These are phyloP conservation scores for Chrysochromulina tobinii DNA, from an alignment of 78 protist species.

Conservation along the genomic window DNA sequence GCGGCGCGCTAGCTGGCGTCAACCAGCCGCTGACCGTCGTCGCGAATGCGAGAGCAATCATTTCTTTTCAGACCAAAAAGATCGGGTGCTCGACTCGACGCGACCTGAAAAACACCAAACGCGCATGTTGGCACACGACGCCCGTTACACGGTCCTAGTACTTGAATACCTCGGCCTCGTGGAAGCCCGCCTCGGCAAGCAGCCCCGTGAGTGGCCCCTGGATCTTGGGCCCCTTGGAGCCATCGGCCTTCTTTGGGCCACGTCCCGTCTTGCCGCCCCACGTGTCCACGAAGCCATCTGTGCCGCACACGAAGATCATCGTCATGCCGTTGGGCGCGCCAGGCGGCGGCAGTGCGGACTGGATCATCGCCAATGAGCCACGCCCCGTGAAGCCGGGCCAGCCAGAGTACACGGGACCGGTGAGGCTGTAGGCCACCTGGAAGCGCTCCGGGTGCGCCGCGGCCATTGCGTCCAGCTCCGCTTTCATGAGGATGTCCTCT, in stretches of 20 bases:
- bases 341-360: slow-evolving; percentile 23
- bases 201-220: slow-evolving; percentile 12
- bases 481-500: neutral
- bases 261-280: neutral
- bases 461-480: neutral
- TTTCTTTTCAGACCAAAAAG: too few species aligned
- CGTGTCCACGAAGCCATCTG: slow-evolving; percentile 21
- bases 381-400: neutral
- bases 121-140: too few species aligned
- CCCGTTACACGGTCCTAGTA: neutral
- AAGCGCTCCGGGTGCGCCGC: slow-evolving; percentile 5
- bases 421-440: slow-evolving; percentile 10
- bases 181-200: neutral
- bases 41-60: too few species aligned
- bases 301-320: slow-evolving; percentile 33
- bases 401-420: neutral
- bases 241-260: neutral
- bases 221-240: neutral
- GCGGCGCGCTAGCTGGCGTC: too few species aligned
- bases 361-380: neutral
- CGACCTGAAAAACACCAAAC: too few species aligned
- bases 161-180: neutral
- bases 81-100: too few species aligned
- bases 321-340: neutral
- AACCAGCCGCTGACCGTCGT: too few species aligned